Conservation (phyloP, 2,329 filamentous ascomycete genomes). For the Fusarium nodosum region DNA sequence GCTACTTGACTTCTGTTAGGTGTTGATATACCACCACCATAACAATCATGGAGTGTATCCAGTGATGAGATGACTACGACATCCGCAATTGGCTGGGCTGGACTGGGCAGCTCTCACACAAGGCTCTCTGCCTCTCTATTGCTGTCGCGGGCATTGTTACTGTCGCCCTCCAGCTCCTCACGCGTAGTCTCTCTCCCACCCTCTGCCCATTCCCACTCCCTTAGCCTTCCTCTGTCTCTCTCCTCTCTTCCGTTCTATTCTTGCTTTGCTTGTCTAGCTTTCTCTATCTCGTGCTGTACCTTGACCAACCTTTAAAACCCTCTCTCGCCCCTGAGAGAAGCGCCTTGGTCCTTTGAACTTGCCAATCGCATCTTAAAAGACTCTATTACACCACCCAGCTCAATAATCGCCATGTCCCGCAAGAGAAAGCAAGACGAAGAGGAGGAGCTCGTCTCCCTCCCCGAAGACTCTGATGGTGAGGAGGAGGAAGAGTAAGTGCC, state of each 20-base stretch:
- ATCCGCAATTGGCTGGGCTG: conserved; percentile 39
- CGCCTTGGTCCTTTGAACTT: conserved; percentile 9
- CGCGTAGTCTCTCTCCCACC: conserved; percentile 46
- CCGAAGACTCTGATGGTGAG: conserved; percentile 64
- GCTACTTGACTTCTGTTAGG: conserved; percentile 37
- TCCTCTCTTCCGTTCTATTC: conserved; percentile 32
- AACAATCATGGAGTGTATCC: conserved; percentile 41
- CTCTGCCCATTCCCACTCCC: conserved; percentile 43
- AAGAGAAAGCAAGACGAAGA: conserved; percentile 69
- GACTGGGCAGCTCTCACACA: conserved; percentile 34
- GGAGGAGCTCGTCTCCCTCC: conserved; percentile 68
- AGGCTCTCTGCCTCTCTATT: conserved; percentile 36
- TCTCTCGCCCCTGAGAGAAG: conserved; percentile 31
- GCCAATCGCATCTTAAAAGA: conserved; percentile 27
- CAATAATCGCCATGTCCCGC: conserved; percentile 59
- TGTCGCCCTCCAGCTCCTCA: conserved; percentile 29
- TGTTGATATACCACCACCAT: conserved; percentile 29
- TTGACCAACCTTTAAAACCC: conserved; percentile 39
- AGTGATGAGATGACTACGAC: conserved; percentile 40
- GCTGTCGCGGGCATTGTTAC: conserved; percentile 13
- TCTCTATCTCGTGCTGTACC: conserved; percentile 37
- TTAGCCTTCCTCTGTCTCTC: conserved; percentile 33
- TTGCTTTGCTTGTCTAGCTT: conserved; percentile 23
- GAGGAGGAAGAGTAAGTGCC: conserved; percentile 68
- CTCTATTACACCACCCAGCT: conserved; percentile 20